These are phyloP conservation scores for Trichoderma asperellum DNA, from an alignment of 2,329 filamentous ascomycete genomes.

Conservation along the genomic window DNA sequence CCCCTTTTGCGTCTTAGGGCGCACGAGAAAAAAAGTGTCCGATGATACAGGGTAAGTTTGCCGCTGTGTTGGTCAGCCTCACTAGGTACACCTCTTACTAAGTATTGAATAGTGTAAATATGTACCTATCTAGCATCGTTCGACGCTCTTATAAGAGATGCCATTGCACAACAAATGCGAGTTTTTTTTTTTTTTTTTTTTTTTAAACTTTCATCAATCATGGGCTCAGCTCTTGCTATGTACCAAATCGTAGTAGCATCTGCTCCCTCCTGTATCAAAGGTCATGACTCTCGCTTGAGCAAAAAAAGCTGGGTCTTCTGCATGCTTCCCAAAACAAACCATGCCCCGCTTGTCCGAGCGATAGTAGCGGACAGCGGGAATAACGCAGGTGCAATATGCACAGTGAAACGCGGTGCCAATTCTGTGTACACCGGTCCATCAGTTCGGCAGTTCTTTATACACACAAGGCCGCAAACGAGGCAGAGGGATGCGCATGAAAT, in stretches of 20 bases:
- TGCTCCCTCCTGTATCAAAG: not conserved
- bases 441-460: slow-evolving; percentile 15
- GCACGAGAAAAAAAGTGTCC: not conserved
- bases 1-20: not conserved
- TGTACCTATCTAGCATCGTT: not conserved
- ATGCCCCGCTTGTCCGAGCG: slow-evolving; percentile 16
- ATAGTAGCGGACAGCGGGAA: slow-evolving; percentile 19
- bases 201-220: slow-evolving; percentile 9
- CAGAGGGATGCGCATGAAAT: not conserved
- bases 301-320: slow-evolving; percentile 5
- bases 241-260: not conserved
- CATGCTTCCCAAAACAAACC: not conserved
- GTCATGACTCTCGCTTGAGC: slow-evolving; percentile 11
- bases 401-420: slow-evolving; percentile 18
- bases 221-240: not conserved
- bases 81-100: not conserved
- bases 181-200: slow-evolving; percentile 10
- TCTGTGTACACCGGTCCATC: not conserved
- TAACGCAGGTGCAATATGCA: slow-evolving; percentile 13
- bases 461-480: not conserved
- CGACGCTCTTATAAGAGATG: not conserved
- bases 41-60: not conserved
- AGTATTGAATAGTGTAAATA: not conserved
- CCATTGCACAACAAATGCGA: not conserved
- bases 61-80: not conserved